phyloP scores from a whole-genome alignment of 495 filamentous ascomycete species.

The Wilcoxina mikolae region DNA sequence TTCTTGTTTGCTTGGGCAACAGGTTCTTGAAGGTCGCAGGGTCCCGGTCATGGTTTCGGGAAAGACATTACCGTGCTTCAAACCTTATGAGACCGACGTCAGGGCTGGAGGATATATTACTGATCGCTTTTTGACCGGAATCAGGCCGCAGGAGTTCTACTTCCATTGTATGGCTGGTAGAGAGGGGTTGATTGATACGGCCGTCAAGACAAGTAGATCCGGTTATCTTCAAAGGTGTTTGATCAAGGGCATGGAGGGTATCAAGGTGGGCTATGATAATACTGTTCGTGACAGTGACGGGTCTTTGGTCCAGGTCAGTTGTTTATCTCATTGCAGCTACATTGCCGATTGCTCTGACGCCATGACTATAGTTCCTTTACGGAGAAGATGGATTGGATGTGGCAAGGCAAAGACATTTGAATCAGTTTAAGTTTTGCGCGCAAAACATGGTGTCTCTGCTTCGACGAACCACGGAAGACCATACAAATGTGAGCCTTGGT shows the following conservation, averaged over 20 bases:
- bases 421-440: conserved; percentile 77
- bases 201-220: conserved; percentile 92
- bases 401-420: conserved; percentile 82
- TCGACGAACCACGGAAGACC: conserved; percentile 28
- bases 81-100: conserved; percentile 73
- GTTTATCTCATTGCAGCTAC: not conserved
- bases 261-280: conserved; percentile 80
- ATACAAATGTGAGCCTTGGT: conserved; percentile 32
- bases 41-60: conserved; percentile 97
- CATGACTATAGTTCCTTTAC: conserved; percentile 57
- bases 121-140: conserved; percentile 93
- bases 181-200: conserved; percentile 97
- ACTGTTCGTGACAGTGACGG: conserved; percentile 91
- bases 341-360: not conserved
- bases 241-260: conserved; percentile 97
- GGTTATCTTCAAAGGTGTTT: conserved; percentile 96
- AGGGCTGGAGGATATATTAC: conserved; percentile 89
- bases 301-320: conserved; percentile 66
- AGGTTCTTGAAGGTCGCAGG: conserved; percentile 84
- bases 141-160: conserved; percentile 94
- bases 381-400: conserved; percentile 94
- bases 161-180: conserved; percentile 99
- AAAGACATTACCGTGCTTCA: conserved; percentile 90
- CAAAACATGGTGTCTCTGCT: conserved; percentile 48
- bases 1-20: conserved; percentile 93